Percentiles rank a stretch among this genome's conserved stretches.
Evolutionary conservation across 2,329 filamentous ascomycete species (phyloP).

Genomic region (Xylariaceae sp.): DNA sequence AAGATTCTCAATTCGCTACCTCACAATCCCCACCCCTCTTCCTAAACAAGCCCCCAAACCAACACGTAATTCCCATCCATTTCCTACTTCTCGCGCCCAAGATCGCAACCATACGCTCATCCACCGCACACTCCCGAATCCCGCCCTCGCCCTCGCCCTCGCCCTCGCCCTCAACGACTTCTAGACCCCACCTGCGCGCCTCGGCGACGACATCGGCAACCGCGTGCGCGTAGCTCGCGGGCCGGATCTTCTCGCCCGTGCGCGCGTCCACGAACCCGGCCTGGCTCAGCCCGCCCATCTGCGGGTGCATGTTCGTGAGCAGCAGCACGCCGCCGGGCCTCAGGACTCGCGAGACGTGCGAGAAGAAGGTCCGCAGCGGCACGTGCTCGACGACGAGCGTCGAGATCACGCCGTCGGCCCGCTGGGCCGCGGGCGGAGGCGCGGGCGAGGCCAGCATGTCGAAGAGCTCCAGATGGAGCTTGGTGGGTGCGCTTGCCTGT

Average conservation of each 20-base stretch:
- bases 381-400: conserved; percentile 69
- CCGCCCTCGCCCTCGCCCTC: conserved; percentile 9
- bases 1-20: too few species aligned
- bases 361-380: conserved; percentile 54
- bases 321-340: conserved; percentile 53
- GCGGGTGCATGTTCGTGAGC: conserved; percentile 69
- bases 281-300: conserved; percentile 62
- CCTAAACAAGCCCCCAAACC: conserved; percentile 55
- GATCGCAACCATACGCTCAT: conserved; percentile 57
- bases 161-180: conserved; percentile 34
- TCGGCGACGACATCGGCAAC: conserved; percentile 53
- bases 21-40: conserved; percentile 14
- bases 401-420: conserved; percentile 53
- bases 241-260: conserved; percentile 59
- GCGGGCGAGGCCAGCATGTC: conserved; percentile 41
- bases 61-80: conserved; percentile 61
- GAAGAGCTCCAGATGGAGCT: conserved; percentile 37
- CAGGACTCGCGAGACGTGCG: conserved; percentile 47
- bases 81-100: conserved; percentile 65
- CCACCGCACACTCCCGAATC: conserved; percentile 47
- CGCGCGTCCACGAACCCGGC: conserved; percentile 62
- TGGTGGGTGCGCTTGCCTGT: background rate
- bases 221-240: conserved; percentile 60
- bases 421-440: conserved; percentile 25
- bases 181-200: conserved; percentile 50